These are phyloP conservation scores for Diospyros kaki DNA, from an alignment of 148 eudicot species.

Conservation along the genomic window DNA sequence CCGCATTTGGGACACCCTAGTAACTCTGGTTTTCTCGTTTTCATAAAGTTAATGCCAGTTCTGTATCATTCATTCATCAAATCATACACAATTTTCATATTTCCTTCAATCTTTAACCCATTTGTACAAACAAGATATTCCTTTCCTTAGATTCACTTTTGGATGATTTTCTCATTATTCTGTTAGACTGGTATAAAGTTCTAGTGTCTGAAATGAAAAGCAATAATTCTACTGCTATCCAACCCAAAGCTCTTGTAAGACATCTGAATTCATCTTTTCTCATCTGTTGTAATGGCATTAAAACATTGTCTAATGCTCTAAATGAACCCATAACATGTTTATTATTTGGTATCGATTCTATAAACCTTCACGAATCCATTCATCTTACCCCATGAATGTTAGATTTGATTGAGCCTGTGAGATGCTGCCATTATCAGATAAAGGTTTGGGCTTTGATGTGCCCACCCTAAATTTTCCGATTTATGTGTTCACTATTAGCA, in stretches of 20 bases:
- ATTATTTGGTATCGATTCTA: too few species aligned
- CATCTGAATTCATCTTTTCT: not conserved
- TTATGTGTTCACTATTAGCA: not conserved
- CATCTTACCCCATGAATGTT: not conserved
- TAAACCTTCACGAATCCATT: not conserved
- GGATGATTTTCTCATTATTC: not conserved
- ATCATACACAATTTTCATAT: not conserved
- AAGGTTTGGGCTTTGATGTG: not conserved
- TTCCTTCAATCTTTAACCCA: not conserved
- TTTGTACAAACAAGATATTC: not conserved
- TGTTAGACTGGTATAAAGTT: not conserved
- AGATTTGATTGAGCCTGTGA: not conserved
- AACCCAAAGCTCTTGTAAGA: not conserved
- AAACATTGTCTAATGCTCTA: not conserved
- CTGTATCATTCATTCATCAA: slow-evolving; percentile 5
- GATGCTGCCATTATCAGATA: not conserved
- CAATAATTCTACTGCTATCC: not conserved
- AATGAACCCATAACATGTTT: too few species aligned
- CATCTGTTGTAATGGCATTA: not conserved
- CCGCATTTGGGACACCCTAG: too few species aligned
- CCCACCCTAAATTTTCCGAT: not conserved
- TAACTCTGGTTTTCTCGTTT: not conserved
- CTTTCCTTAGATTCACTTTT: not conserved
- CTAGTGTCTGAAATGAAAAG: not conserved
- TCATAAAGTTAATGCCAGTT: too few species aligned